Evolutionary conservation across 208 protist species (phyloP).

Genomic region (Tritrichomonas musculus): DNA sequence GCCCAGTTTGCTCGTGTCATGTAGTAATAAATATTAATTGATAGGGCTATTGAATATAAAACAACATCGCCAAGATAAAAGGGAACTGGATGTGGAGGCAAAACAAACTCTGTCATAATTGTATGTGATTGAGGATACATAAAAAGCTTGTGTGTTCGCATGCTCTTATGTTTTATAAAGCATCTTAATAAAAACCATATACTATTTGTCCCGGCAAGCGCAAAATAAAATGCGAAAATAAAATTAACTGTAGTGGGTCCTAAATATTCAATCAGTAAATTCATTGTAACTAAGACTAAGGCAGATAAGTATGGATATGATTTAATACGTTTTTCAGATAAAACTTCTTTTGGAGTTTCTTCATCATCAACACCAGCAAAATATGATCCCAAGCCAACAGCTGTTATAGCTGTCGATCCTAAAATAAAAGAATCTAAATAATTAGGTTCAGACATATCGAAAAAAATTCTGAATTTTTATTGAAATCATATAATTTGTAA

Average conservation of each 20-base stretch:
- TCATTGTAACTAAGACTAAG: not conserved
- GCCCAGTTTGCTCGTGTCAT: not conserved
- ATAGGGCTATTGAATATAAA: not conserved
- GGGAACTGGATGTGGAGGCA: not conserved
- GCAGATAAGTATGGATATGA: not conserved
- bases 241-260: not conserved
- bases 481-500: too few relatives aligned
- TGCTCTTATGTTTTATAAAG: not conserved
- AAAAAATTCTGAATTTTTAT: too few relatives aligned
- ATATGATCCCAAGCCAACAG: slow-evolving; percentile 2
- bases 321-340: not conserved
- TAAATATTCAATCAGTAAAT: not conserved
- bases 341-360: not conserved
- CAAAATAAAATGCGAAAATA: not conserved
- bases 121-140: not conserved
- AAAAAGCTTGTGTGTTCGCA: not conserved
- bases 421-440: not conserved
- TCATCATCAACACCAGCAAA: not conserved
- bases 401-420: not conserved
- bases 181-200: slow-evolving; percentile 22
- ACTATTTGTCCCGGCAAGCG: slow-evolving; percentile 3
- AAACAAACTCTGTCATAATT: not conserved
- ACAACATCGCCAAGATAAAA: not conserved
- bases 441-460: too few relatives aligned
- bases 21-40: not conserved